Percentiles rank a stretch among this genome's conserved stretches.
phyloP scores from a whole-genome alignment of 2,329 filamentous ascomycete genomes.

The Colletotrichum endophyticum region DNA sequence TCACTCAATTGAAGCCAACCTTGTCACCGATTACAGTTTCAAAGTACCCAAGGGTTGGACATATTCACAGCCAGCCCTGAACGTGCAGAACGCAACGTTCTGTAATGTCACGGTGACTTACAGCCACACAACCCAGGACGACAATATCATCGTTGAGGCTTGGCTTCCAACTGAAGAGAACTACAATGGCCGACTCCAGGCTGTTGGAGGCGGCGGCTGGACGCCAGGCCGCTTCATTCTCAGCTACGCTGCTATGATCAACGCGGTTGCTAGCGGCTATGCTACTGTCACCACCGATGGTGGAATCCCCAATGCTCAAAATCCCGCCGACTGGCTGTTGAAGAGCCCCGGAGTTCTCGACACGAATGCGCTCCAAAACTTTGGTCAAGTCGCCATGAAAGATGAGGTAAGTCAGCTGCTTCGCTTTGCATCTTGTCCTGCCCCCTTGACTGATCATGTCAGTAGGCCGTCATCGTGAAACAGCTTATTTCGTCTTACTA shows the following conservation, averaged over 20 bases:
- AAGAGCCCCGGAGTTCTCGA: not conserved
- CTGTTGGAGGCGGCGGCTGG: slow-evolving; percentile 22
- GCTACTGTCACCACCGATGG: not conserved
- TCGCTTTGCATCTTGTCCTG: not conserved
- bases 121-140: slow-evolving; percentile 6
- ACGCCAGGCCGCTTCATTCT: not conserved
- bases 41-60: not conserved
- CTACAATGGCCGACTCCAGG: slow-evolving; percentile 21
- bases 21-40: not conserved
- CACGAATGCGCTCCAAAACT: not conserved
- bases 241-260: not conserved
- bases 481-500: not conserved
- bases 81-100: not conserved
- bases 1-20: not conserved
- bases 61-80: not conserved
- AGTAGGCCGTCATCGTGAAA: not conserved
- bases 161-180: slow-evolving; percentile 21
- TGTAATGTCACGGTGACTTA: slow-evolving; percentile 23
- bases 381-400: not conserved
- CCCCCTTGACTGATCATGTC: not conserved
- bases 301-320: not conserved
- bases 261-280: not conserved
- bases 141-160: slow-evolving; percentile 9
- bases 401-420: not conserved
- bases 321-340: not conserved